Evolutionary conservation across 2,329 filamentous ascomycete species (phyloP), one percentile per base, ranked within the genome.

Genomic region (Diaporthe capsici): DNA sequence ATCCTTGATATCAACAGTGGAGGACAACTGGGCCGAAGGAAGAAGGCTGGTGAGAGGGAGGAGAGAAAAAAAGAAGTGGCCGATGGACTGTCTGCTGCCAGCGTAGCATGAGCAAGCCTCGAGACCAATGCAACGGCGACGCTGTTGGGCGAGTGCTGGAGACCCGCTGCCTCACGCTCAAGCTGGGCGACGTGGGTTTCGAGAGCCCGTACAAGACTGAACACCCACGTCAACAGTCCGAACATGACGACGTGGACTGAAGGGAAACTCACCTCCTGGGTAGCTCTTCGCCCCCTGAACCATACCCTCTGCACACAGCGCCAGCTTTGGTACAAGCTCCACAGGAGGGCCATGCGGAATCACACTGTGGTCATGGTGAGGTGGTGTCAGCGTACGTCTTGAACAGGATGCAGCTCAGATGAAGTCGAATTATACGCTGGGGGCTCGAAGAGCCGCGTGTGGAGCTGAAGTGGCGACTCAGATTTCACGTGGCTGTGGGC

Each of bases 11-110:
- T 63, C 17, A 58, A 31, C 1, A 74, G 49, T n/a, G 72, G 72
- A 70, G 72, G 72, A 49, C 72, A 74, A 4, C 72, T 74, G 22
- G 72, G 72, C 12, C 72, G 34, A 10, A 74, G 72, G 17, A 74
- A 74, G 12, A 70, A 67, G 13, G 72, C 37, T 17, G 72, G 72
- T 2, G 72, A 74, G 8, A 74, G 39, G 5, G 60, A 47, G 9
- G 72, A 74, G 44, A 74, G 72, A 7, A 74, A 74, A 9, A 74
- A 74, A 0, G 72, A 44, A 2, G 51, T 55, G 10, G 72, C 10
- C 2, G 72, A 68, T 1, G 60, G 58, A 3, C 49, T 58, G 49
- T 74, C 49, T 9, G 72, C 51, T 31, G 61, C 39, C 6, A 74
- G 49, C 4, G 61, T 74, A 47, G 60, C 72, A 58, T 70, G 28